phyloP scores from a whole-genome alignment of 306 rosid species.

The Canavalia gladiata region DNA sequence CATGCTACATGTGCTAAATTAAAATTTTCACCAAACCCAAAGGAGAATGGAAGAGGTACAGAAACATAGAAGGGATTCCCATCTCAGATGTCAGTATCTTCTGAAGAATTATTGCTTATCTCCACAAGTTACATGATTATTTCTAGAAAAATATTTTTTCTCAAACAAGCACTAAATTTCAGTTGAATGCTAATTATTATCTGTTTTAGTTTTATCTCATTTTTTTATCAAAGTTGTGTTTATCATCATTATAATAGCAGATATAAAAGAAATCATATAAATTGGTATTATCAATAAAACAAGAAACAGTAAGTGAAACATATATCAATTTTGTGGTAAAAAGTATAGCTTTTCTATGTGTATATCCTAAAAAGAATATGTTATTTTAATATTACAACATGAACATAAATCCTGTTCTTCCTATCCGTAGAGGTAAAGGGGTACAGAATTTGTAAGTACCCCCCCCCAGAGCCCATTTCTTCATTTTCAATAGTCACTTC shows the following conservation, averaged over 20 bases:
- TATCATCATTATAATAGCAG: background rate
- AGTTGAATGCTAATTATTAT: background rate
- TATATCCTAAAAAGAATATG: background rate
- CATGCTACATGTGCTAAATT: background rate
- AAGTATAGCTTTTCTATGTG: background rate
- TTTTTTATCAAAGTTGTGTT: background rate
- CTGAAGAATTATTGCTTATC: too few relatives aligned
- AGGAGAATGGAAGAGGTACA: background rate
- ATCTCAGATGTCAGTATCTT: background rate
- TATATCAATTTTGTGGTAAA: background rate
- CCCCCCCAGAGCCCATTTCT: background rate
- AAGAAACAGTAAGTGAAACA: background rate
- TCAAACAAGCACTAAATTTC: background rate
- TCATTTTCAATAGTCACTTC: background rate
- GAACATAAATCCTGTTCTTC: background rate
- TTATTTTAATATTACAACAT: background rate
- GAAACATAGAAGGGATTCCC: background rate
- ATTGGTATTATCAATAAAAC: constrained; percentile 1
- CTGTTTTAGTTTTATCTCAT: background rate
- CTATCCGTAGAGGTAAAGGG: background rate
- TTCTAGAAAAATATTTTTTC: too few relatives aligned
- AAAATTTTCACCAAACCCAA: background rate
- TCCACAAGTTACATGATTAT: too few relatives aligned
- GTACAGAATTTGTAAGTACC: too few relatives aligned
- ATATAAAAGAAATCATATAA: background rate